Base-by-base conservation (phyloP, 208 protist species). In the Acanthamoeba lenticulata region DNA sequence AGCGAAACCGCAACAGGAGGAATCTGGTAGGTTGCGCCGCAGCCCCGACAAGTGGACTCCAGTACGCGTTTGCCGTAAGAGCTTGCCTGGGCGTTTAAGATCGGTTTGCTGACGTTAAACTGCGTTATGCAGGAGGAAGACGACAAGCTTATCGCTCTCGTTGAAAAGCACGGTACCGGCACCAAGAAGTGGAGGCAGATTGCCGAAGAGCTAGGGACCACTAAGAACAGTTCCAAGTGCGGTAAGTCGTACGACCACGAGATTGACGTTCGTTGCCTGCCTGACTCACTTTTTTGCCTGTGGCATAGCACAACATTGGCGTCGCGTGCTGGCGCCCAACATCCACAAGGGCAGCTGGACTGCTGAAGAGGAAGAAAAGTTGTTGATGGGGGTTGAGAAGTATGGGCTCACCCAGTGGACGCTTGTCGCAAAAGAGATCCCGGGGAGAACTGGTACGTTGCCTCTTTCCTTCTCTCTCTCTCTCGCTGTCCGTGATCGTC, bases 181-280 rank as follows among this genome's bases (percentile, higher is more conserved):
- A 90, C 83, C n/a, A 90, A 90, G 83, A 90, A 90, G 29, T 90
- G 83, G 83, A 90, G 83, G 49, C 83, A 90, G 40, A 90, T 90
- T 90, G 83, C 83, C 19, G 83, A 90, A 65, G 83, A 90, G 55
- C 27, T 90, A 21, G 83, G 83, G 2, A 90, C 83, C 27, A 90
- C 83, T 11, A 90, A 90, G 55, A 90, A 90, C 83, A 90, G 83
- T 34, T 15, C 83, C 45, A 90, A 90, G 49, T 90, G 83, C 38
- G 83, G 83, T 90, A 69, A 13, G 83, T 90, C 38, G 29, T 21
- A 27, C 21, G 11, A 6, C n/a, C 38, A 32, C 29, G 49, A 24
- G 9, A 24, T 19, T 57, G 49, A 57, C 19, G 49, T 9, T 57
- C 49, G 49, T 57, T 86, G 36, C 27, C 36, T 62, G 13, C 27